Percentiles rank a stretch among this genome's conserved stretches.
Evolutionary conservation across 768 basidiomycete species (phyloP).

Genomic region (Tricholoma saponaceum): DNA sequence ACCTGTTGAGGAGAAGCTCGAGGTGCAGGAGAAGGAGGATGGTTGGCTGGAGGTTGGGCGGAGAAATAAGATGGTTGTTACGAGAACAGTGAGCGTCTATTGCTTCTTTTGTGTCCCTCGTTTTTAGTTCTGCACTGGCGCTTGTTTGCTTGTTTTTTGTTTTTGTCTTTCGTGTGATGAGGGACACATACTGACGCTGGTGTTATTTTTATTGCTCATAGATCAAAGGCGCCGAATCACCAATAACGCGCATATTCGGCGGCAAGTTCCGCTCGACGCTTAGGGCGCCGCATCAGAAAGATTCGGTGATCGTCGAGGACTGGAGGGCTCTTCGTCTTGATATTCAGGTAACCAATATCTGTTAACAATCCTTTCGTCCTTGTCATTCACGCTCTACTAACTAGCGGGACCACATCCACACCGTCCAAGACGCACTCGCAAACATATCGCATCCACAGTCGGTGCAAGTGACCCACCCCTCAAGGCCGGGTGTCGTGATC

Average conservation of each 20-base stretch:
- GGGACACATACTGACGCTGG: background rate
- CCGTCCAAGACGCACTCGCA: slow-evolving; percentile 79
- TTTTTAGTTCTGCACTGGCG: too few relatives aligned
- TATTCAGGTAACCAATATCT: slow-evolving; percentile 66
- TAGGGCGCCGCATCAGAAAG: slow-evolving; percentile 75
- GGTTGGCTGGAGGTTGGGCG: slow-evolving; percentile 95
- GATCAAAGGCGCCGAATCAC: slow-evolving; percentile 79
- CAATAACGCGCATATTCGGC: slow-evolving; percentile 90
- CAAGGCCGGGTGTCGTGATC: slow-evolving; percentile 51
- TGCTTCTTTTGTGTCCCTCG: too few relatives aligned
- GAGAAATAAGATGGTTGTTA: slow-evolving; percentile 75
- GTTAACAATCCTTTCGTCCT: background rate
- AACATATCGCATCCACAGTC: slow-evolving; percentile 76
- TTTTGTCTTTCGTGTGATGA: slow-evolving; percentile 1
- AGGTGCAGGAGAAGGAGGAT: slow-evolving; percentile 38
- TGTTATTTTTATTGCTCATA: slow-evolving; percentile 25
- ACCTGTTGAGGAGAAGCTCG: slow-evolving; percentile 37
- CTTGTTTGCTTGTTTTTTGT: slow-evolving; percentile 20
- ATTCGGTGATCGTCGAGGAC: slow-evolving; percentile 86
- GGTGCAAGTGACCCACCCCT: slow-evolving; percentile 66
- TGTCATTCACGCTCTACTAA: background rate
- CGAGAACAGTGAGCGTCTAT: slow-evolving; percentile 54
- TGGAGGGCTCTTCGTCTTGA: slow-evolving; percentile 88
- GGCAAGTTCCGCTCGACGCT: slow-evolving; percentile 88
- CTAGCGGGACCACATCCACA: slow-evolving; percentile 69